Evolutionary conservation across 345 rosid species (phyloP), one percentile per base, ranked within the genome.

Genomic region (Toxicodendron radicans): DNA sequence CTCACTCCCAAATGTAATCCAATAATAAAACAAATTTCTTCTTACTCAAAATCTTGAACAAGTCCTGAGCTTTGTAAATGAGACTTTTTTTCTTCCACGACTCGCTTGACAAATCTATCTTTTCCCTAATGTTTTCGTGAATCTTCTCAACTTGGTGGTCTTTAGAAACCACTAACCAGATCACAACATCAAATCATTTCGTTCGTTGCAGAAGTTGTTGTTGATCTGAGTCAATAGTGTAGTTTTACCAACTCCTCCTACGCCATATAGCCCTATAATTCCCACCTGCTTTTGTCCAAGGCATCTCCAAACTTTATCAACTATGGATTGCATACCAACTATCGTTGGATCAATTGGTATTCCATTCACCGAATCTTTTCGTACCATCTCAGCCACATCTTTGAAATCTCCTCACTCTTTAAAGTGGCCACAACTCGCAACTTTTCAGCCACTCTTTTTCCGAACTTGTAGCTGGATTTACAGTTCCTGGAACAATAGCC

Each of bases 231-330:
- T 57, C 6, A 70, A 5, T 2, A 70, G 35, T 33, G 64, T 57
- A 23, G 73, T 70, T 45, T 70, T 70, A 3, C 73, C 64, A 0
- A 57, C 38, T 1, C 73, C 64, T 21, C 64, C 73, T n/a, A 14
- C 58, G 7, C 73, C 64, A 58, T 57, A 41, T 3, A 70, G 10
- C 20, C 73, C 73, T 48, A 72, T 27, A n/a, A 61, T 32, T 5
- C 43, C 3, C 0, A 17, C 66, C 3, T n/a, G 0, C 0, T 32
- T 1, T n/a, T n/a, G n/a, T 32, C n/a, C n/a, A n/a, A n/a, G n/a
- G n/a, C n/a, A n/a, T 60, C n/a, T 27, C 75, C 75, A 72, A 38
- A 59, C 57, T 24, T 72, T 35, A 43, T 58, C 43, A 58, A 72
- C 20, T 14, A 12, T 14, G 16, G 68, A 32, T 14, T 62, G 61